phyloP scores from a whole-genome alignment of 352 stramenopile species.

The Phytophthora citrophthora region DNA sequence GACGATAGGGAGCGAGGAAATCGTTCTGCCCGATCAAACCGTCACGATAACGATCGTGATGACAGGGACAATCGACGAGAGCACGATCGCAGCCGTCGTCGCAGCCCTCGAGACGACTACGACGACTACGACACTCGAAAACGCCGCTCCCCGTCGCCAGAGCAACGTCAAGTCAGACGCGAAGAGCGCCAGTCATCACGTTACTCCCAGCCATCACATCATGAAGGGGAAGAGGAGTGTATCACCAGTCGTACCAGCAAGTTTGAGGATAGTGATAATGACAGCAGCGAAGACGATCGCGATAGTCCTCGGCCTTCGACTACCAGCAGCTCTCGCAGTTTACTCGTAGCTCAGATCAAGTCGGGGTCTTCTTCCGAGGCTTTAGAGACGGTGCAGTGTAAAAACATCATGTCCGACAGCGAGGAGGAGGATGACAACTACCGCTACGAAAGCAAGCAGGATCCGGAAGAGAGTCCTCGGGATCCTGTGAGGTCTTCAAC shows the following conservation, averaged over 20 bases:
- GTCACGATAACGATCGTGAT: conserved; percentile 15
- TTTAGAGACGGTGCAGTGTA: conserved; percentile 4
- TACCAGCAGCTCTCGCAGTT: conserved; percentile 35
- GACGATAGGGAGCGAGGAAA: conserved; percentile 11
- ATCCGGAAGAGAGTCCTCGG: conserved; percentile 50
- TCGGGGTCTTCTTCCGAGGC: conserved; percentile 34
- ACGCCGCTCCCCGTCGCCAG: conserved; percentile 2
- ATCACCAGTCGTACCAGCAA: conserved; percentile 12
- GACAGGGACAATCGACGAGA: conserved; percentile 10
- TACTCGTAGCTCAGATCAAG: conserved; percentile 74
- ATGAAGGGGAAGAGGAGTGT: conserved; percentile 16
- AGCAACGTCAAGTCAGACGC: too few species aligned
- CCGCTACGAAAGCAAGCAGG: conserved; percentile 33
- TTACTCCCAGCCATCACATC: background rate
- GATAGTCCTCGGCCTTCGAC: conserved; percentile 33
- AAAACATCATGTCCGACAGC: conserved; percentile 36
- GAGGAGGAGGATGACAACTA: conserved; percentile 43
- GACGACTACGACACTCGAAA: conserved; percentile 15
- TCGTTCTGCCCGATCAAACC: conserved; percentile 13
- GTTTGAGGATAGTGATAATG: conserved; percentile 25
- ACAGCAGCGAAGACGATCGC: conserved; percentile 40
- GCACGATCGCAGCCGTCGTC: conserved; percentile 8
- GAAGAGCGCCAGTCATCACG: conserved; percentile 1
- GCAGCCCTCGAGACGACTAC: conserved; percentile 9
- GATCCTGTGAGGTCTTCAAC: conserved; percentile 23